Base-by-base conservation (phyloP, 352 stramenopile genomes). In the Globisporangium spinosum region DNA sequence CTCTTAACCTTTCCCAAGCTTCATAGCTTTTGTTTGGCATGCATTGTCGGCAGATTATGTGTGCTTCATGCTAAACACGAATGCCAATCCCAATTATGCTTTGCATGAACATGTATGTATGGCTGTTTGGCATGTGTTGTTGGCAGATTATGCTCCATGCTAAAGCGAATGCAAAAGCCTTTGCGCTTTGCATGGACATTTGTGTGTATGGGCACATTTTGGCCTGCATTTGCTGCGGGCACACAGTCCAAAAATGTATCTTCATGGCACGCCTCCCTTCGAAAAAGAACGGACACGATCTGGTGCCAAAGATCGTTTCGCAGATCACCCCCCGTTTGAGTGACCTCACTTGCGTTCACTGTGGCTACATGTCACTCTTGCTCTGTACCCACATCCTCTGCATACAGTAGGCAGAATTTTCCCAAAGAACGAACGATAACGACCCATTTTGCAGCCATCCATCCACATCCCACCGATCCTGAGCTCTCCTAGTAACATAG, bases 351-450 rank as follows among this genome's bases (percentile, higher is more conserved):
- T 60, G 27, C 7, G 7, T 43, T 60, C 55, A 25, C 4, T 60
- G 23, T 43, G 55, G 22, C 15, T 60, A 7, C 43, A 34, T 40
- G 54, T 27, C 55, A 60, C 55, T 43, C 54, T 60, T 60, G 17
- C 22, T 43, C 55, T 60, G 55, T 60, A 60, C 27, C 55, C 55
- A 60, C 55, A 60, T 60, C 55, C 17, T 23, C 22, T n/a, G 22
- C 27, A 8, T 15, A 43, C 55, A 8, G 27, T 43, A 60, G 27
- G 15, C 55, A 29, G 55, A 60, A 59, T 25, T 60, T 60, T 60
- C 27, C 55, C n/a, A 43, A 58, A 23, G 54, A 59, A 59, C 54
- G 54, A 17, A 59, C 2, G 54, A 59, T 43, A n/a, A 20, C 43
- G 17, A 29, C 17, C 15, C 10, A 25, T 43, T 59, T 59, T 20